Evolutionary conservation across 2,329 filamentous ascomycete genomes (phyloP).

Genomic region (Zarea fungicola): DNA sequence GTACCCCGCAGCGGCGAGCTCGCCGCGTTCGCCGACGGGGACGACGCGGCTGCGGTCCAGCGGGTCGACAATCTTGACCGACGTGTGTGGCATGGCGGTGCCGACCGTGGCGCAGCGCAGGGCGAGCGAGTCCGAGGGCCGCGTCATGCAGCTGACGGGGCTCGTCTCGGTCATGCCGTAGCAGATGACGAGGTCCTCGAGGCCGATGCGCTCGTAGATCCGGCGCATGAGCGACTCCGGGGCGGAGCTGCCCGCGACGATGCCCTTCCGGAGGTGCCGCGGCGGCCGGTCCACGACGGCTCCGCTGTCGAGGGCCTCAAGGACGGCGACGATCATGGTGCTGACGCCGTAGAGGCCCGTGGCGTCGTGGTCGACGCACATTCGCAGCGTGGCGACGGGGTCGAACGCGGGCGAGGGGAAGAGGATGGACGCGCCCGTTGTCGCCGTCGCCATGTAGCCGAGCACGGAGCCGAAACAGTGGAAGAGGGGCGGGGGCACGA

Average conservation of each 20-base stretch:
- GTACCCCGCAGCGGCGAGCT: conserved; percentile 80
- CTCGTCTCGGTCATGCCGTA: conserved; percentile 95
- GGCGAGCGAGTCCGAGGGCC: conserved; percentile 65
- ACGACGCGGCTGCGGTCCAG: conserved; percentile 54
- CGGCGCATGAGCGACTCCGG: conserved; percentile 75
- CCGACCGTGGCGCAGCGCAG: conserved; percentile 75
- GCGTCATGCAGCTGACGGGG: conserved; percentile 76
- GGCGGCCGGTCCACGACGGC: conserved; percentile 20
- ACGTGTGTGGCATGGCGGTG: conserved; percentile 75
- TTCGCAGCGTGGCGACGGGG: conserved; percentile 62
- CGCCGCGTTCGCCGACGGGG: conserved; percentile 63
- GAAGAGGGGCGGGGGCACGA: conserved; percentile 82
- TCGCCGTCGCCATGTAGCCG: conserved; percentile 94
- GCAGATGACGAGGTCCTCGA: conserved; percentile 83
- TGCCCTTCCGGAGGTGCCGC: conserved; percentile 69
- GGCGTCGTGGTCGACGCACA: conserved; percentile 47
- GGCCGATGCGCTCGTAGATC: conserved; percentile 67
- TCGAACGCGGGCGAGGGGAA: conserved; percentile 87
- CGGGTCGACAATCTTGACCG: conserved; percentile 69
- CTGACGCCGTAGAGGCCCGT: conserved; percentile 79
- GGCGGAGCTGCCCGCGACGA: conserved; percentile 82
- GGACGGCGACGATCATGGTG: conserved; percentile 88
- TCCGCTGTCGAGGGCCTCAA: conserved; percentile 63
- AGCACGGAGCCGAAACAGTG: conserved; percentile 88
- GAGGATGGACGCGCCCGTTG: conserved; percentile 70